These are phyloP conservation scores for Lipomyces chichibuensis DNA, from an alignment of 805 yeast genomes.

Conservation along the genomic window DNA sequence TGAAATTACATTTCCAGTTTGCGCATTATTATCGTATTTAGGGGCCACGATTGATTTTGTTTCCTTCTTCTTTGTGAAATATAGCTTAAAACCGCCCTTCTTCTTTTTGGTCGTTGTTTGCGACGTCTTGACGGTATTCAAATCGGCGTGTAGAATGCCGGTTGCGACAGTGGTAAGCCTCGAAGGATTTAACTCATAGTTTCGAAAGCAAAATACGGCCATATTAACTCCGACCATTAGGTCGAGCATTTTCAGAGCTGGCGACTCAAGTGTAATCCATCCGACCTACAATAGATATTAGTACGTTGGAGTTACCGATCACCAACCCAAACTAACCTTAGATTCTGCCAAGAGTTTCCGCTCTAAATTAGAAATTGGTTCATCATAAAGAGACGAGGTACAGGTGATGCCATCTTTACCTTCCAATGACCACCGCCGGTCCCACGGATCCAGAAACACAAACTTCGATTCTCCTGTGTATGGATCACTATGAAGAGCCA, in stretches of 20 bases:
- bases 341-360: constrained; percentile 6
- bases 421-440: constrained; percentile 16
- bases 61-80: constrained; percentile 5
- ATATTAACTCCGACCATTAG: constrained; percentile 29
- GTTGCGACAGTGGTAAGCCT: constrained; percentile 25
- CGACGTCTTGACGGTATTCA: neutral
- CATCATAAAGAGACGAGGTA: neutral
- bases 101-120: neutral
- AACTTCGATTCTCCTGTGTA: constrained; percentile 19
- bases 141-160: constrained; percentile 14
- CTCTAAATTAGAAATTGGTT: constrained; percentile 20
- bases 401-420: constrained; percentile 23
- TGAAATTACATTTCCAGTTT: neutral
- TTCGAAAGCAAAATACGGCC: constrained; percentile 28
- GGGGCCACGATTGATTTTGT: neutral
- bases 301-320: neutral
- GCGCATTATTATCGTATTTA: neutral
- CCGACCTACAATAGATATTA: constrained; percentile 17
- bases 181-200: constrained; percentile 20
- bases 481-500: constrained; percentile 23
- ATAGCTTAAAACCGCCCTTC: constrained; percentile 6
- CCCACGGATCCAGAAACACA: constrained; percentile 30
- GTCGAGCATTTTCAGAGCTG: constrained; percentile 32
- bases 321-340: constrained; percentile 10
- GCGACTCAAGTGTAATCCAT: constrained; percentile 18